Conservation (phyloP, 1,284 basidiomycete species). For the Amylostereum chailletii region DNA sequence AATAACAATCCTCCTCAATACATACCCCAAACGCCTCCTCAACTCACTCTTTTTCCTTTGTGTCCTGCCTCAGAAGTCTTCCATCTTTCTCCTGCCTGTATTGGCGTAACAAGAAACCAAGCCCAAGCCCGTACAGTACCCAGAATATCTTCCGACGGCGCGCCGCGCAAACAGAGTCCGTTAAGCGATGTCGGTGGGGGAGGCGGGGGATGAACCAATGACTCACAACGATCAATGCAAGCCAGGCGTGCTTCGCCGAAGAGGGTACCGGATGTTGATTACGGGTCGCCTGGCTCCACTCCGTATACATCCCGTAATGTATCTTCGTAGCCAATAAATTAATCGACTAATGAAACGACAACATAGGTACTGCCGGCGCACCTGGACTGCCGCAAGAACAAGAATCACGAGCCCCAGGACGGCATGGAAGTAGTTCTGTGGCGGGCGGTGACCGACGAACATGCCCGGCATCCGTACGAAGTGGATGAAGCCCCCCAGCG, state of each 20-base stretch:
- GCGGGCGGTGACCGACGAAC: conserved; percentile 31
- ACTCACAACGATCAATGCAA: conserved; percentile 38
- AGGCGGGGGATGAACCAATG: not conserved
- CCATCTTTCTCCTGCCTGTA: conserved; percentile 27
- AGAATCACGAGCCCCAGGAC: conserved; percentile 36
- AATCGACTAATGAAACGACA: not conserved
- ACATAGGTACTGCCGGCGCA: conserved; percentile 9
- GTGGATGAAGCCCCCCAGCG: conserved; percentile 45
- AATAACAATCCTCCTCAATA: too few species aligned
- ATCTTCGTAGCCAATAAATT: conserved; percentile 21
- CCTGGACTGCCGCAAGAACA: conserved; percentile 38
- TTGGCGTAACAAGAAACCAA: conserved; percentile 36
- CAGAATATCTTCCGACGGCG: conserved; percentile 33
- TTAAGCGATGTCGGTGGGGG: not conserved
- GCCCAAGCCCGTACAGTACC: conserved; percentile 34
- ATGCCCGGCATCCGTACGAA: conserved; percentile 32
- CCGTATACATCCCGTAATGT: conserved; percentile 36
- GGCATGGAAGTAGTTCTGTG: conserved; percentile 41
- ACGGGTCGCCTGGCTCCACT: conserved; percentile 31
- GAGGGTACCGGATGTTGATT: conserved; percentile 29
- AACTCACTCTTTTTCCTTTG: not conserved
- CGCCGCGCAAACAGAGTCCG: too few species aligned
- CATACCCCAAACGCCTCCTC: too few species aligned
- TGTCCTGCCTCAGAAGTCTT: conserved; percentile 5
- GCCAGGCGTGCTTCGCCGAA: conserved; percentile 38